Conservation (phyloP, 768 basidiomycete genomes). For the Agrocybe pediades region DNA sequence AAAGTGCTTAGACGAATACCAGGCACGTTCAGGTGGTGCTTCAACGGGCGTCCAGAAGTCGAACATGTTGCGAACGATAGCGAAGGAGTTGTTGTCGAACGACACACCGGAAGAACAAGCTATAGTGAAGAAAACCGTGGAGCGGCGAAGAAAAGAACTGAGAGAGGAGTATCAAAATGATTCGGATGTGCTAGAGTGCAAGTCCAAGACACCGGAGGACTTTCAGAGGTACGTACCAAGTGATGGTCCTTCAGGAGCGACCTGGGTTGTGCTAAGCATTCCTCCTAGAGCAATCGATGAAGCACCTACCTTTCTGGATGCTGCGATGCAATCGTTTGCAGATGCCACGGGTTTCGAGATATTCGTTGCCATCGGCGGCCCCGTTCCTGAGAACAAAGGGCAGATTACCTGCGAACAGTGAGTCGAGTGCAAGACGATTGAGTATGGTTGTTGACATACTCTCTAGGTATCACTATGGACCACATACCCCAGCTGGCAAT, state of each 20-base stretch:
- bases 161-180: neutral
- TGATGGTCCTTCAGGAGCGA: neutral
- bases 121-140: neutral
- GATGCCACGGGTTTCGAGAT: neutral
- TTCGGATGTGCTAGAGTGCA: no score
- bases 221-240: neutral
- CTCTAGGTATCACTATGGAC: no score
- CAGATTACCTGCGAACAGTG: no score
- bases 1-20: neutral
- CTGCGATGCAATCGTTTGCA: neutral
- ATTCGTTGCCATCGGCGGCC: neutral
- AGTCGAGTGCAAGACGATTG: no score
- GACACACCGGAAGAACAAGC: no score
- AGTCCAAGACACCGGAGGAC: conserved; percentile 1
- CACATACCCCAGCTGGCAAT: no score
- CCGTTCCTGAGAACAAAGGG: neutral
- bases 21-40: neutral
- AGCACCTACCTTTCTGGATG: neutral
- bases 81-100: neutral
- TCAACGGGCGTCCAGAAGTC: neutral
- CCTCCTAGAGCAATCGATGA: neutral
- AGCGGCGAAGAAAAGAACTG: neutral
- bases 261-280: neutral
- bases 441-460: no score
- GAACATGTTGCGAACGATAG: neutral